Percentiles rank a stretch among this genome's conserved stretches.
phyloP scores from a whole-genome alignment of 1,139 yeast genomes.

The Geotrichum macrosporum region DNA sequence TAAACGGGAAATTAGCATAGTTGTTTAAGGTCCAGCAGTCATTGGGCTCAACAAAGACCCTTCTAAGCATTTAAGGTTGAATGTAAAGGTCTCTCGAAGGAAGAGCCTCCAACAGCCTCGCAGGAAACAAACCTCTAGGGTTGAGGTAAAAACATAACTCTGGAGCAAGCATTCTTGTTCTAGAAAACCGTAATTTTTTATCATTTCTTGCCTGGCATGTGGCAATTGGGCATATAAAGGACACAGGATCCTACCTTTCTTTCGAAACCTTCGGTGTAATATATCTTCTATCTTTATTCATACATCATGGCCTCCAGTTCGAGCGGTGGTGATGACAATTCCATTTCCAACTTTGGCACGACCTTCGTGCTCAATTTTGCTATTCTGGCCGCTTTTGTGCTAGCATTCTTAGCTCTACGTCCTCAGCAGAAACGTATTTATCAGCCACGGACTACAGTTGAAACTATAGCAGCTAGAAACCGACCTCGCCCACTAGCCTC shows the following conservation, averaged over 20 bases:
- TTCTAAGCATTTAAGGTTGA: not conserved
- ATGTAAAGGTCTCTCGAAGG: too few species aligned
- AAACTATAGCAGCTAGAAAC: conserved; percentile 42
- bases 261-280: too few species aligned
- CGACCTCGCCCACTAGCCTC: conserved; percentile 37
- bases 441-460: conserved; percentile 71
- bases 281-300: not conserved
- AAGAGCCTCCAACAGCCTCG: too few species aligned
- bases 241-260: too few species aligned
- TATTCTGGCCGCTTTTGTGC: conserved; percentile 53
- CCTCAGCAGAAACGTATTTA: conserved; percentile 66
- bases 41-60: not conserved
- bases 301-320: not conserved
- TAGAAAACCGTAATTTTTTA: too few species aligned
- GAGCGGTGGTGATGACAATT: conserved; percentile 25
- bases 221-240: too few species aligned
- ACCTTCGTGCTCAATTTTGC: conserved; percentile 54
- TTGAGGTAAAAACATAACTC: too few species aligned
- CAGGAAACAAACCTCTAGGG: too few species aligned
- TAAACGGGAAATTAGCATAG: not conserved
- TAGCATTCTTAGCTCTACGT: conserved; percentile 59
- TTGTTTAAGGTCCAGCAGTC: too few species aligned
- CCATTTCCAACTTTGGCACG: conserved; percentile 44
- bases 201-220: too few species aligned
- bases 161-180: too few species aligned